phyloP scores from a whole-genome alignment of 192 early-diverging fungal species.

The Backusella morwellensis region DNA sequence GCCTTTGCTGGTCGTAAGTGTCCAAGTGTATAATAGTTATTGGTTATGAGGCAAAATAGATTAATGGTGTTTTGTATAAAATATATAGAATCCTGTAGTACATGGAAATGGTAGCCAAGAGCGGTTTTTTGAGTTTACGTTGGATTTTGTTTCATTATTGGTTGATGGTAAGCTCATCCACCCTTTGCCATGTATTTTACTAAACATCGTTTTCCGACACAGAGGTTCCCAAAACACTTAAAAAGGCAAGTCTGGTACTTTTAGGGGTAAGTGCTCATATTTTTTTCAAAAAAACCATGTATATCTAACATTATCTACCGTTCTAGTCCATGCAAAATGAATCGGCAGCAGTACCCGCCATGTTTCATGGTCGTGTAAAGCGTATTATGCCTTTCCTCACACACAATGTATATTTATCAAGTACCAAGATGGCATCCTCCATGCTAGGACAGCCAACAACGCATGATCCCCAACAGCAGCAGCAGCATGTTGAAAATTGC shows the following conservation, averaged over 20 bases:
- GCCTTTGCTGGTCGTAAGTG: conserved; percentile 39
- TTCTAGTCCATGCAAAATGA: conserved; percentile 22
- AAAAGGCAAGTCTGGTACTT: conserved; percentile 41
- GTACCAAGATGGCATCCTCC: conserved; percentile 32
- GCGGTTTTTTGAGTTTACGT: conserved; percentile 52
- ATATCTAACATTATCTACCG: background rate
- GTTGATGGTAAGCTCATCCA: conserved; percentile 41
- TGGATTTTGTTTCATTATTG: conserved; percentile 50
- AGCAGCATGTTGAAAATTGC: conserved; percentile 18
- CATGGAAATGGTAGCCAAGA: conserved; percentile 55
- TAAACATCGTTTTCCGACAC: background rate
- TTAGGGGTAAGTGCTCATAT: conserved; percentile 32
- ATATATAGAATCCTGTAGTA: conserved; percentile 39
- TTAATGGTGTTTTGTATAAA: background rate
- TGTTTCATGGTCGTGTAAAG: conserved; percentile 48
- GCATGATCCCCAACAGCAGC: conserved; percentile 17
- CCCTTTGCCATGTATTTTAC: background rate
- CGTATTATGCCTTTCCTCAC: conserved; percentile 52
- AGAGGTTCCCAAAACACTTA: conserved; percentile 42
- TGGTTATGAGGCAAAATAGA: too few relatives aligned
- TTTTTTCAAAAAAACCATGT: too few relatives aligned
- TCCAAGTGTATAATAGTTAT: background rate
- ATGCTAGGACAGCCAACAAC: conserved; percentile 15
- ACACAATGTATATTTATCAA: conserved; percentile 53
- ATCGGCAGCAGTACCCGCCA: conserved; percentile 38